Base-by-base conservation (phyloP, 2,329 filamentous ascomycete species). In the Thermomyces lanuginosus region DNA sequence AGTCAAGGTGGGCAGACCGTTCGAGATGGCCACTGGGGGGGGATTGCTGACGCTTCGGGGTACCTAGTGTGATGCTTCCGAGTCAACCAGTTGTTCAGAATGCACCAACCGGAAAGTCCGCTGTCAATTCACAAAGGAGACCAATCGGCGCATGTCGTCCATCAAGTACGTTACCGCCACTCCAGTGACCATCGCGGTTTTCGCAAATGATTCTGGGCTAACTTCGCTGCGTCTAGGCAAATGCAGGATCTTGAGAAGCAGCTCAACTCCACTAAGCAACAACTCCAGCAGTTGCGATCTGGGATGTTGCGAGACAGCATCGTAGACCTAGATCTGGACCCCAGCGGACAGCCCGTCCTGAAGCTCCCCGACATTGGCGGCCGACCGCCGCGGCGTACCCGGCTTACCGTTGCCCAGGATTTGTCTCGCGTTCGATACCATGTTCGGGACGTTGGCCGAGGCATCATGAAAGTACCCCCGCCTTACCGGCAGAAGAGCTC, bases 91-190 rank as follows among this genome's bases (percentile, higher is more conserved):
- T 55, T 98, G 89, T 52, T 93, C 89, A 2, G 89, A 98, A 56
- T 98, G 89, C 57, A 89, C 82, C 4, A 93, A 84, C 50, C 76
- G 89, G 38, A 91, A 86, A 48, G 86, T 95, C 38, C 92, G 91
- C 52, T 98, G 89, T 48, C 86, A 95, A 47, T 98, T 98, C 49
- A 98, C 89, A 26, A 98, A 98, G 57, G 89, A 98, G 55, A 98
- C 89, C 8, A 98, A 98, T 51, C 70, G 89, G 32, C 73, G 89
- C 35, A 98, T 98, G 89, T 95, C 89, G 10, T 95, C 86, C 1
- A 95, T 95, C 58, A 98, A 95, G 69, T 72, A 53, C 43, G 64
- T 55, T 30, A 29, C 15, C 6, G 16, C 15, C 17, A 21, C 29
- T 29, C 2, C 9, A 26, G 16, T 28, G 24, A 17, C 27, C 21